Conservation (phyloP, 768 basidiomycete species). For the Agrocybe praecox region DNA sequence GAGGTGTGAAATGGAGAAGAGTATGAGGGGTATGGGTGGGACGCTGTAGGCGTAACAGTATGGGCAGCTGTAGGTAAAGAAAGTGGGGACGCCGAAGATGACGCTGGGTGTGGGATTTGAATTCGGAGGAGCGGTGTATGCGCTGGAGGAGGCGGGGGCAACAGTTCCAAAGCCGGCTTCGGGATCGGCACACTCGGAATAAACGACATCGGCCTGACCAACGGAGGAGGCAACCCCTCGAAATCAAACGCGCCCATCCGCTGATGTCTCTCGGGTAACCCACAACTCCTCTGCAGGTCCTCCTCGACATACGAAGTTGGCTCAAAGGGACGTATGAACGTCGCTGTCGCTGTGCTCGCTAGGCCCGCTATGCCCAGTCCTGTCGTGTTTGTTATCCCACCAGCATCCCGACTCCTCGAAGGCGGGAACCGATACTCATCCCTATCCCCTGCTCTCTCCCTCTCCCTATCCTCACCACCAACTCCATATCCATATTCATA, state of each 20-base stretch:
- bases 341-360: slow-evolving; percentile 41
- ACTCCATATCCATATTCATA: too few relatives aligned
- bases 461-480: neutral
- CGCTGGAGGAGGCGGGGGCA: too few relatives aligned
- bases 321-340: slow-evolving; percentile 53
- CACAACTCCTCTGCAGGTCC: slow-evolving; percentile 19
- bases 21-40: too few relatives aligned
- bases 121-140: neutral
- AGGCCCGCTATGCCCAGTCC: too few relatives aligned
- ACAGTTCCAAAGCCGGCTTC: neutral
- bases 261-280: slow-evolving; percentile 39
- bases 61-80: too few relatives aligned
- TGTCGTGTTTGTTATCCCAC: too few relatives aligned
- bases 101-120: too few relatives aligned
- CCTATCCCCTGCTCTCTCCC: slow-evolving; percentile 2
- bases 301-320: slow-evolving; percentile 27
- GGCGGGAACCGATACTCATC: neutral
- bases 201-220: neutral
- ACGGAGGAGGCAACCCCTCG: slow-evolving; percentile 42
- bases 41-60: too few relatives aligned
- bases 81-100: too few relatives aligned
- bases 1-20: too few relatives aligned
- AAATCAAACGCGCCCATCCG: slow-evolving; percentile 49
- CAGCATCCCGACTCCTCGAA: slow-evolving; percentile 2
- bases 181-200: neutral